Evolutionary conservation across 768 basidiomycete species (phyloP), one percentile per base, ranked within the genome.

Genomic region (Phlegmacium glaucopus): DNA sequence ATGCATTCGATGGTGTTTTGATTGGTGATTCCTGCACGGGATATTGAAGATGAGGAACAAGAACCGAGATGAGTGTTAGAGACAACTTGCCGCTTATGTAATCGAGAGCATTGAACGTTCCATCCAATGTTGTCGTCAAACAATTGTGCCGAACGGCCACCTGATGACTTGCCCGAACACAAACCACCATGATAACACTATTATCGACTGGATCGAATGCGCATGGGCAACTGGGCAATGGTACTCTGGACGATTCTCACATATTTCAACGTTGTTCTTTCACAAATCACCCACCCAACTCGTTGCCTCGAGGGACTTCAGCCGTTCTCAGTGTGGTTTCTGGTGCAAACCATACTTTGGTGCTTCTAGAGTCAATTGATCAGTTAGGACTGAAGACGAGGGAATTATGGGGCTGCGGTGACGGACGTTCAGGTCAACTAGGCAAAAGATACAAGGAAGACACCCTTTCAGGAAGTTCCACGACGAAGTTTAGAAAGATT

Each of bases 341-440:
- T 39, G 87, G 93, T 1, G 85, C 89, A 2, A 91, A 90, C 52
- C 93, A 95, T 58, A 85, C 92, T 0, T 62, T 95, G 0, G 61
- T 82, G 6, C 73, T 95, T 10, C 61, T 89, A n/a, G 68, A 71
- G 48, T 25, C 43, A 7, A 49, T 52, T n/a, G 62, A 60, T 10
- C 32, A 39, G 16, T 42, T 49, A 34, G 61, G 57, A 10, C 26
- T 13, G 25, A 39, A 28, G 11, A 52, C 42, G 1, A 61, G 52
- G 10, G 74, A 79, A 43, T 61, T 94, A 5, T 90, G 88, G 81
- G 90, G 83, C 0, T 79, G 79, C 47, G 94, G 94, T 4, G 84
- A 87, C 47, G 84, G 85, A 16, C 61, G 69, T 1, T 68, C 64
- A 42, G 88, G 90, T 0, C 94, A 95, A 55, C 78, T 94, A 1